phyloP scores from a whole-genome alignment of 495 filamentous ascomycete species.

The Aspergillus biplanus region DNA sequence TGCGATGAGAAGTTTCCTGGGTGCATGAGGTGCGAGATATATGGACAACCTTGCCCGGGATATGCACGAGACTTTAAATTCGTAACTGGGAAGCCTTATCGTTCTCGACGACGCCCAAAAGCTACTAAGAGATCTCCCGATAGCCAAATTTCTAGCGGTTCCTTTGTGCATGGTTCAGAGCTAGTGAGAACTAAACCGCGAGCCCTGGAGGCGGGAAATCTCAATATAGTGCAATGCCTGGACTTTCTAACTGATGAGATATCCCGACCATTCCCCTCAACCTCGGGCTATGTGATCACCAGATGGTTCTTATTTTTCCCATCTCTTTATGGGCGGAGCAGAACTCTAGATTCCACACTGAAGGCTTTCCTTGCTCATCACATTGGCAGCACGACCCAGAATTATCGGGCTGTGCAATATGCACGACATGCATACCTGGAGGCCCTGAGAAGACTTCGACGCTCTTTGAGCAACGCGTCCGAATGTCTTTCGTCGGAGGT shows the following conservation, averaged over 20 bases:
- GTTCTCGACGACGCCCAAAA: conserved; percentile 26
- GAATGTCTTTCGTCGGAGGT: conserved; percentile 36
- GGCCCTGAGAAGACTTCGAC: conserved; percentile 32
- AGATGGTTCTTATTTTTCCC: conserved; percentile 39
- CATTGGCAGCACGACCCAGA: conserved; percentile 29
- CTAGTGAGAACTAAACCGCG: conserved; percentile 7
- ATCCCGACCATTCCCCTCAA: conserved; percentile 23
- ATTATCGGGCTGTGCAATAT: conserved; percentile 34
- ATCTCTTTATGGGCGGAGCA: conserved; percentile 34
- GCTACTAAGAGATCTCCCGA: not conserved
- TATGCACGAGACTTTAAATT: conserved; percentile 42
- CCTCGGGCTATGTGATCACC: conserved; percentile 25
- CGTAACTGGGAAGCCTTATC: conserved; percentile 37
- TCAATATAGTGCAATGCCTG: conserved; percentile 34
- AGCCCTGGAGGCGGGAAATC: conserved; percentile 16
- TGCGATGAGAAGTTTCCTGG: conserved; percentile 39
- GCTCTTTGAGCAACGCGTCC: conserved; percentile 26
- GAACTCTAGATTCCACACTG: conserved; percentile 35
- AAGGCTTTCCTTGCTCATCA: conserved; percentile 38
- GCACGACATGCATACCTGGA: conserved; percentile 36
- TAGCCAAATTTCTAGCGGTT: not conserved
- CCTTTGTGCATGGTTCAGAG: not conserved
- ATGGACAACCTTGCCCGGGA: conserved; percentile 40
- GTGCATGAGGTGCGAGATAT: conserved; percentile 38
- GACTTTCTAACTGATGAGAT: conserved; percentile 32